phyloP scores from a whole-genome alignment of 202 grass and related monocot genomes.

The Zizania palustris region DNA sequence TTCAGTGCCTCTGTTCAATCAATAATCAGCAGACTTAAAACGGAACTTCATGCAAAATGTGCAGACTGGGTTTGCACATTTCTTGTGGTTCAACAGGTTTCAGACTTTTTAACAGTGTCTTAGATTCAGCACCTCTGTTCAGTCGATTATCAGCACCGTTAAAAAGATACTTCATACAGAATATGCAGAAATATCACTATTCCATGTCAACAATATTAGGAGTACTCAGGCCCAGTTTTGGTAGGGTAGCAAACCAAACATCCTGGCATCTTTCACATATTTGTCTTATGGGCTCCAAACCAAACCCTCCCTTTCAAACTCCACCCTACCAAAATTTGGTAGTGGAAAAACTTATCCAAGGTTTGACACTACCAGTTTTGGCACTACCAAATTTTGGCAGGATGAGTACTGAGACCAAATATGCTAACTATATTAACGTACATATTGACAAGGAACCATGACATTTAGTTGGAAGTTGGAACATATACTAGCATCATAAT shows the following conservation, averaged over 20 bases:
- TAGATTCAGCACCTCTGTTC: slow-evolving; percentile 9
- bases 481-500: slow-evolving; percentile 12
- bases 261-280: too few relatives aligned
- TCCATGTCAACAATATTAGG: slow-evolving; percentile 20
- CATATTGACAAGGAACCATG: slow-evolving; percentile 39
- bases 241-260: too few relatives aligned
- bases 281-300: too few relatives aligned
- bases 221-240: not conserved
- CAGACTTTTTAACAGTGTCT: slow-evolving; percentile 19
- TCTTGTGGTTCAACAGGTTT: slow-evolving; percentile 1
- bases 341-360: too few relatives aligned
- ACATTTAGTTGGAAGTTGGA: slow-evolving; percentile 23
- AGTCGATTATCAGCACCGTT: not conserved
- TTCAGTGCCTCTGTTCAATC: slow-evolving; percentile 8
- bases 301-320: too few relatives aligned
- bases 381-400: too few relatives aligned
- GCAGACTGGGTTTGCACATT: not conserved
- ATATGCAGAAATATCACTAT: slow-evolving; percentile 17
- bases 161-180: not conserved
- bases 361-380: too few relatives aligned
- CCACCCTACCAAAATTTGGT: too few relatives aligned
- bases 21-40: slow-evolving; percentile 3
- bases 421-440: slow-evolving; percentile 32
- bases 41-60: not conserved
- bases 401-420: slow-evolving; percentile 26